Evolutionary conservation across 148 eudicot genomes (phyloP).

Genomic region (Rhododendron ovatum): DNA sequence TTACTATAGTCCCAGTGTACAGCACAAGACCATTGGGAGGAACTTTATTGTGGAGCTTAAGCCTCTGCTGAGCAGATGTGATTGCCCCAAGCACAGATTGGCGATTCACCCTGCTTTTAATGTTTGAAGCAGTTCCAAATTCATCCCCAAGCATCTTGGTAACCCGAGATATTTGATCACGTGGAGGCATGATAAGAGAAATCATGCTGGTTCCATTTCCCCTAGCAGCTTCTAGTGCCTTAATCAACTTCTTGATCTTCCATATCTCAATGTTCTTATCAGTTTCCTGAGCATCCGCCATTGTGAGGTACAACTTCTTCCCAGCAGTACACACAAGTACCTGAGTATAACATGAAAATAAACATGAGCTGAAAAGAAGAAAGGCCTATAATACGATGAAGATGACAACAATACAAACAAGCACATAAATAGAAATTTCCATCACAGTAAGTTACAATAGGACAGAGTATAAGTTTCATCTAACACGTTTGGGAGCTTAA

Average conservation of each 20-base stretch:
- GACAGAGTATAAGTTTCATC: background rate
- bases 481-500: background rate
- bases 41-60: conserved; percentile 25
- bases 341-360: background rate
- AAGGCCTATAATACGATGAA: background rate
- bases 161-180: conserved; percentile 28
- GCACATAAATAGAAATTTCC: background rate
- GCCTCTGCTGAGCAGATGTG: conserved; percentile 32
- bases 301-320: background rate
- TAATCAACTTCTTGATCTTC: conserved; percentile 29
- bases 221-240: conserved; percentile 29
- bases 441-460: background rate
- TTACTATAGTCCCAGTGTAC: conserved; percentile 24
- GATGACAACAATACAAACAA: background rate
- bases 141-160: conserved; percentile 31
- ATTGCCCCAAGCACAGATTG: conserved; percentile 25
- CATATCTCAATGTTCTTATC: conserved; percentile 30
- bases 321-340: conserved; percentile 4
- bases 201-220: conserved; percentile 34
- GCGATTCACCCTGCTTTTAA: conserved; percentile 31
- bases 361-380: background rate
- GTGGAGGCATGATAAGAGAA: conserved; percentile 32
- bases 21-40: conserved; percentile 30
- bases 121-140: conserved; percentile 27
- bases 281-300: conserved; percentile 26